Evolutionary conservation across 345 rosid genomes (phyloP), one percentile per base, ranked within the genome.

Genomic region (Hirschfeldia incana): DNA sequence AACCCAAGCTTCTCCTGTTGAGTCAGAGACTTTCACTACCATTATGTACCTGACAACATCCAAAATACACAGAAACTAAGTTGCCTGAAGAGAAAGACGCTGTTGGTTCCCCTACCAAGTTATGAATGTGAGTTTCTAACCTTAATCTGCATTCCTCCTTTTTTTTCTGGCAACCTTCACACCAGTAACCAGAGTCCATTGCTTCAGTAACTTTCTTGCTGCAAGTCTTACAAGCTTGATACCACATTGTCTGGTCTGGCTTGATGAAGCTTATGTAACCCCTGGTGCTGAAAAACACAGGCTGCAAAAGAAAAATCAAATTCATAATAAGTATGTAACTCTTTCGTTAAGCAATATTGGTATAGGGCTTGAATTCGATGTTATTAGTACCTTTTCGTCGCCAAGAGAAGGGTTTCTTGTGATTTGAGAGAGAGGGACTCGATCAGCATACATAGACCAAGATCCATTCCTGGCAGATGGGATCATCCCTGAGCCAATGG

Each of bases 201-300:
- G 90, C 91, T 78, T 90, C 98, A 3, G 95, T 94, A 53, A 94
- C 97, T 77, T 94, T 94, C 85, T 90, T 94, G 87, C 90, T 91
- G 84, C 98, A 94, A 15, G 93, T 86, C 81, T 94, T 94, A 83
- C 98, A 94, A 61, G 96, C 98, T 15, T 89, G 90, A 78, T 94
- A 94, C 98, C 98, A 94, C 97, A 94, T 92, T 9, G 91, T 81
- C 76, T 94, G 97, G 61, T 94, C 98, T 72, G 95, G 85, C 86
- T 78, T 92, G 84, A 94, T 91, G 76, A 89, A 89, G 84, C 94
- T 90, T 78, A 91, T 75, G 67, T 73, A 91, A 60, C 87, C 94
- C 76, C 88, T 88, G 7, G 85, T 72, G 82, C 85, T 92, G 85
- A 89, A 86, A 76, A 77, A 90, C 58, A 84, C 86, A 58, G 98